A percentile compares a stretch with the other conserved stretches of the same genome.
Evolutionary conservation across 2,329 filamentous ascomycete species (phyloP).

Genomic region (Pyricularia pennisetigena): DNA sequence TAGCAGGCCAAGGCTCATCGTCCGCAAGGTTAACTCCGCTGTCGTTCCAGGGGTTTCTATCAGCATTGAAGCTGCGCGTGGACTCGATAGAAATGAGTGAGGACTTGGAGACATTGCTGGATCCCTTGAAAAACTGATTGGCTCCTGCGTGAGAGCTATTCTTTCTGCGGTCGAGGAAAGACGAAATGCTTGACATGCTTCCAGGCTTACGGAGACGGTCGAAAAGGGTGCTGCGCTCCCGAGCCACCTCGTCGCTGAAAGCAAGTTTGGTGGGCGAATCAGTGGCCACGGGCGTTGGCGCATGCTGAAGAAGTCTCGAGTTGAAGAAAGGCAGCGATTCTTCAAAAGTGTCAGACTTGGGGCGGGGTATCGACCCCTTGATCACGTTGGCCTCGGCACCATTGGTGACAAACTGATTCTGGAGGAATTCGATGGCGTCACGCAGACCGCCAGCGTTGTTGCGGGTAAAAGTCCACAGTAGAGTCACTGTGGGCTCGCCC

Average conservation of each 20-base stretch:
- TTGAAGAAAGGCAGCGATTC: conserved; percentile 95
- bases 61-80: conserved; percentile 78
- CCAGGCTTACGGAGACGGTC: conserved; percentile 90
- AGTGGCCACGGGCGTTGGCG: conserved; percentile 61
- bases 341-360: conserved; percentile 97
- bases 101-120: conserved; percentile 83
- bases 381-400: conserved; percentile 83
- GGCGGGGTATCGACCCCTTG: conserved; percentile 92
- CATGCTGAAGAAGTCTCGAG: conserved; percentile 90
- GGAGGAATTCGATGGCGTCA: conserved; percentile 91
- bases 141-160: conserved; percentile 81
- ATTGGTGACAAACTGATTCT: conserved; percentile 74
- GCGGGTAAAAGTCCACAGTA: conserved; percentile 79
- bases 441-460: conserved; percentile 95
- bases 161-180: conserved; percentile 93
- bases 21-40: conserved; percentile 90
- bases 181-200: conserved; percentile 88
- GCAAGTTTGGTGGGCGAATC: conserved; percentile 83
- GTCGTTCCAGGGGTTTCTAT: conserved; percentile 97
- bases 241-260: conserved; percentile 71
- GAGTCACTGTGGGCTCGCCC: conserved; percentile 46
- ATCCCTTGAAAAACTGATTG: conserved; percentile 84
- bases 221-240: conserved; percentile 75
- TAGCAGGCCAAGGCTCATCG: conserved; percentile 57
- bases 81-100: conserved; percentile 95